phyloP scores from a whole-genome alignment of 148 eudicot genomes.

The Talinum fruticosum region DNA sequence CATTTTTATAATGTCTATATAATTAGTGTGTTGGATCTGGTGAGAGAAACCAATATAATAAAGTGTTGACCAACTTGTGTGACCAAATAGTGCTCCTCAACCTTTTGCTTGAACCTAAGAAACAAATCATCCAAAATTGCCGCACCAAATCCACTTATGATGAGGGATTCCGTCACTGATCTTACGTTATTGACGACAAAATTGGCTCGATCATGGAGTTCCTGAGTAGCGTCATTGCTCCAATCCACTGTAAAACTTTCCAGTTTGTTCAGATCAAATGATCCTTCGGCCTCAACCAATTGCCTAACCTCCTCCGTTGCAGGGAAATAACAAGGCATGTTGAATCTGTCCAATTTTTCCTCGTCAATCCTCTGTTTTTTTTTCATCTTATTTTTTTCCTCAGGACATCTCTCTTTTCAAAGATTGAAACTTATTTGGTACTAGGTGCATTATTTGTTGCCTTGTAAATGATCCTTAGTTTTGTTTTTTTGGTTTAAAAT shows the following conservation, averaged over 20 bases:
- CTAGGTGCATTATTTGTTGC: too few species aligned
- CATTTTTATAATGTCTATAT: too few species aligned
- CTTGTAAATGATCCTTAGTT: too few species aligned
- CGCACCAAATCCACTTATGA: conserved; percentile 23
- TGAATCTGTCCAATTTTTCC: neutral
- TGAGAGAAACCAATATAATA: conserved; percentile 35
- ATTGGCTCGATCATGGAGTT: conserved; percentile 12
- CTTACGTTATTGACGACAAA: too few species aligned
- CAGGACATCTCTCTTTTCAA: too few species aligned
- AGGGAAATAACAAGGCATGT: conserved; percentile 43
- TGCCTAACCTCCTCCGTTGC: conserved; percentile 36
- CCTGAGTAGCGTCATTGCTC: conserved; percentile 22
- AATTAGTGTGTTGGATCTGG: too few species aligned
- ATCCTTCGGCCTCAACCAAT: conserved; percentile 29
- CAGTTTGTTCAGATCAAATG: conserved; percentile 20
- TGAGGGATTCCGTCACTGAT: too few species aligned
- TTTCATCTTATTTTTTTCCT: too few species aligned
- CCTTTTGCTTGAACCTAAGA: conserved; percentile 19
- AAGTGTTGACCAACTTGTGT: conserved; percentile 21
- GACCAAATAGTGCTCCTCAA: conserved; percentile 27
- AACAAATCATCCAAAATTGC: conserved; percentile 32
- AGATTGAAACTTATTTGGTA: too few species aligned
- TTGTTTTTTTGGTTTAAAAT: too few species aligned
- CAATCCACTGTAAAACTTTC: conserved; percentile 26
- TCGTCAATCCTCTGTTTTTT: too few species aligned